Base-by-base conservation (phyloP, 208 protist species). In the Sergeia podlipaevii region DNA sequence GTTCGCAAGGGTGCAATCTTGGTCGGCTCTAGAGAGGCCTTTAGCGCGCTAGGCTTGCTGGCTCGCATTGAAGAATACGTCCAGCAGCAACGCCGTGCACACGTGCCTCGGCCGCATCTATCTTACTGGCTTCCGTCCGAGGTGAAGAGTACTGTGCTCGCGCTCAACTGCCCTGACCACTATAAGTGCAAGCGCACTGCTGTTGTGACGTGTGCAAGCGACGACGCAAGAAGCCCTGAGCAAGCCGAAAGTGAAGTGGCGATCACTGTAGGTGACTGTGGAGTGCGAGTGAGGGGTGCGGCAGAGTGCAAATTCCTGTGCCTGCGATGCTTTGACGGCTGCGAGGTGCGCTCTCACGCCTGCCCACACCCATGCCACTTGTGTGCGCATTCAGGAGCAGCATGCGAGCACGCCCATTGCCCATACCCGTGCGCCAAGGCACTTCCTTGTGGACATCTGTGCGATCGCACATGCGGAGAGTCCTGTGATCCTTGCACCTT, bases 91-190 rank as follows among this genome's bases (percentile, higher is more conserved):
- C 80, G 86, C 17, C 51, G 48, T 13, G 28, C 53, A 2, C 33
- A 73, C 15, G 48, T 65, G 18, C 63, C 60, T 7, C 52, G 47
- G 29, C 60, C 67, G 38, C 37, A 70, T 21, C 52, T 43, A 23
- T 21, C 50, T 1, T 90, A 87, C 60, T 95, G 88, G 84, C 72
- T 95, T 29, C 82, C 88, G 0, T 36, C 54, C 3, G 69, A 73
- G 28, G 69, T 65, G n/a, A 71, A 60, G 10, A 70, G 63, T 13
- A 64, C 70, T 23, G 72, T 73, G 27, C 44, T 90, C 53, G 81
- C 84, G 33, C 38, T 92, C 33, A 47, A 70, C 13, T 95, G 88
- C 65, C 81, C 88, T 2, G 72, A 87, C 21, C 88, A 95, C 66
- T 74, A 63, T 53, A 77, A 77, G 50, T 80, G 72, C 44, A 65